Evolutionary conservation across 495 filamentous ascomycete species (phyloP).

Genomic region (Podospora comata): DNA sequence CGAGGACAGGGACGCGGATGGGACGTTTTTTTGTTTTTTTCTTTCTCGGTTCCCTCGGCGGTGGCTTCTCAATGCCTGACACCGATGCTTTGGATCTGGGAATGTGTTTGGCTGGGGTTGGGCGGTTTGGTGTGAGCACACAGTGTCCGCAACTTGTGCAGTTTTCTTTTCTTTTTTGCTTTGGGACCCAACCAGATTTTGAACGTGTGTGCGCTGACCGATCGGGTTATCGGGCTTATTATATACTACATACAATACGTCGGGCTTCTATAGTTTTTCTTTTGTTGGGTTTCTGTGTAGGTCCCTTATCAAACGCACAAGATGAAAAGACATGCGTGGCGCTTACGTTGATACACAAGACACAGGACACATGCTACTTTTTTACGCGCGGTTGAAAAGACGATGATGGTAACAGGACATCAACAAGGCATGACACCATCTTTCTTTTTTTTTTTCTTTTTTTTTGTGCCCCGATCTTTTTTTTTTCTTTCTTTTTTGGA

Average conservation of each 20-base stretch:
- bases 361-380: not conserved
- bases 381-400: not conserved
- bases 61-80: not conserved
- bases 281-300: not conserved
- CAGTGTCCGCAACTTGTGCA: not conserved
- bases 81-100: not conserved
- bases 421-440: not conserved
- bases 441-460: not conserved
- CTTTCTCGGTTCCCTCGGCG: not conserved
- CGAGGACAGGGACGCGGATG: not conserved
- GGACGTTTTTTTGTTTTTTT: not conserved
- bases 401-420: not conserved
- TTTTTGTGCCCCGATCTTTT: not conserved
- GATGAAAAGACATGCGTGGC: not conserved
- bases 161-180: no score
- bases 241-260: no score
- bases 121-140: not conserved
- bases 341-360: not conserved
- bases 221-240: not conserved
- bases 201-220: not conserved
- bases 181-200: not conserved
- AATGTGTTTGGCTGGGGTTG: not conserved
- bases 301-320: not conserved
- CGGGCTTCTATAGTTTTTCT: conserved; percentile 2
- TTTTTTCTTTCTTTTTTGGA: not conserved